Evolutionary conservation across 768 basidiomycete species (phyloP).

Genomic region (Pulveroboletus sp.): DNA sequence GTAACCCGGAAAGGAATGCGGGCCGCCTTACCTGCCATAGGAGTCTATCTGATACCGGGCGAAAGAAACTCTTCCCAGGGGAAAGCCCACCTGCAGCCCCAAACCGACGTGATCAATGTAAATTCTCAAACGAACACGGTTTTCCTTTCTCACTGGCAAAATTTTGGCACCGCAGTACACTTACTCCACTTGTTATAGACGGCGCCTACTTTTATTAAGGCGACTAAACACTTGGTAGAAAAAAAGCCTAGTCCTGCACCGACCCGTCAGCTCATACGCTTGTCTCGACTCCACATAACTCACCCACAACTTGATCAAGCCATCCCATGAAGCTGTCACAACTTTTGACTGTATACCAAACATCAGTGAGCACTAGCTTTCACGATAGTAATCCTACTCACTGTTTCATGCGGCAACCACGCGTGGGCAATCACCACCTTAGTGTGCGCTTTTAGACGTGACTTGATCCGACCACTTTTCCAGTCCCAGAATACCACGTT

Average conservation of each 20-base stretch:
- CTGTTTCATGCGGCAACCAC: slow-evolving; percentile 97
- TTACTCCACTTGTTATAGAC: slow-evolving; percentile 3
- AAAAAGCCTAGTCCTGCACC: slow-evolving; percentile 29
- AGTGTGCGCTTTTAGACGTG: slow-evolving; percentile 79
- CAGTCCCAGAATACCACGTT: slow-evolving; percentile 99
- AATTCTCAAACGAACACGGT: neutral
- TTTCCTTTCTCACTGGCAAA: too few species aligned
- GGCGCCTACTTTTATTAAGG: neutral
- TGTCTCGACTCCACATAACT: slow-evolving; percentile 24
- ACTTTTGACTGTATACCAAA: slow-evolving; percentile 74
- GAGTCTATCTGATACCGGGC: neutral
- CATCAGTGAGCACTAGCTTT: slow-evolving; percentile 8
- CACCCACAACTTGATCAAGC: slow-evolving; percentile 96
- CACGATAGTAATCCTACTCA: slow-evolving; percentile 39
- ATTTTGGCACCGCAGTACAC: neutral
- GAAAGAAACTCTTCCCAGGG: neutral
- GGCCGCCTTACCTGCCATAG: neutral
- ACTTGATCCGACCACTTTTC: slow-evolving; percentile 97
- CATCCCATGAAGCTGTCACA: slow-evolving; percentile 97
- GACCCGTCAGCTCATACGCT: slow-evolving; percentile 2
- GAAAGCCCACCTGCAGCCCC: neutral
- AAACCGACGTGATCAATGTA: neutral
- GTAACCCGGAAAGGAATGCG: neutral
- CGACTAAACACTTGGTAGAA: slow-evolving; percentile 4
- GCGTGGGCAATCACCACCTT: slow-evolving; percentile 98